Evolutionary conservation across 495 filamentous ascomycete species (phyloP), one percentile per base, ranked within the genome.

Genomic region (Alectoria sarmentosa): DNA sequence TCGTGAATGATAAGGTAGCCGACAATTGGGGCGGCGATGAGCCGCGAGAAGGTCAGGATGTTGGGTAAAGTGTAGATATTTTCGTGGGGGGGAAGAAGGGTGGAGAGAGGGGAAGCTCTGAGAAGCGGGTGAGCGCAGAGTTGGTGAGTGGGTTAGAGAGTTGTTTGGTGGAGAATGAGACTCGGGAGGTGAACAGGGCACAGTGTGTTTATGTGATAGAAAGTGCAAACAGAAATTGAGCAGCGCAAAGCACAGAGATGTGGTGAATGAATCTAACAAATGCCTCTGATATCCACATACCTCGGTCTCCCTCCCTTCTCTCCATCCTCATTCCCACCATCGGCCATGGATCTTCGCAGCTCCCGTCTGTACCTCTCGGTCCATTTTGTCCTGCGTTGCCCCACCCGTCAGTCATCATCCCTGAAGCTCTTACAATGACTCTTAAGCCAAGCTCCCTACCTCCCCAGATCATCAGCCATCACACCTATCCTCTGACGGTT

Each of bases 61-160:
- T 98, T 98, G 36, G 94, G 94, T 56, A 98, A 69, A 52, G 89
- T 98, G 79, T 96, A 96, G 73, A 98, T 96, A 69, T 98, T 94
- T 75, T 98, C 94, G 70, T 87, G 92, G 6, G 73, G 71, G 38
- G 79, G 81, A 4, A 81, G 74, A 28, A 88, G 76, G 41, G 78
- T 72, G 15, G 84, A 81, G 23, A 88, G 73, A 62, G 57, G 63
- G 38, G 54, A 44, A 57, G 41, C 42, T n/a, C 62, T 64, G 26
- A 37, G 30, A 41, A 42, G 39, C 21, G 17, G 30, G 39, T 64
- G 37, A 64, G 62, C 37, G 21, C 1, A 55, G 7, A 55, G 30
- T 3, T 34, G 1, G 52, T n/a, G 30, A 15, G 52, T 3, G 14
- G 30, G 30, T 7, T 1, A 55, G 30, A 55, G 2, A 34, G 6